These are phyloP conservation scores for Phialophora chinensis DNA, from an alignment of 2,329 filamentous ascomycete genomes.

Conservation along the genomic window DNA sequence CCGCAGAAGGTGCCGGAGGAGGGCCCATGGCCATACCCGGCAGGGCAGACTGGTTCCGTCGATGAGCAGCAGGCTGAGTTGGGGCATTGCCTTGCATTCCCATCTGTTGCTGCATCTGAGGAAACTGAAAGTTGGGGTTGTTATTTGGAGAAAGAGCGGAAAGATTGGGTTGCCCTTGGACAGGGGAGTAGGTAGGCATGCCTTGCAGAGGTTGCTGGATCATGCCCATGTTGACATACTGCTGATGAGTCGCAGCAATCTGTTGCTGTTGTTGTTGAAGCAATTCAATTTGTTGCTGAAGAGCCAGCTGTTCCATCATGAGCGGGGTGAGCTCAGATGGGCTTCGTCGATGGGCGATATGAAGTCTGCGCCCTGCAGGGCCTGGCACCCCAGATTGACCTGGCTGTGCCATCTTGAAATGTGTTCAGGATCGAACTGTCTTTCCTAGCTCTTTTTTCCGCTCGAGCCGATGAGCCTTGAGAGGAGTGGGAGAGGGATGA, in stretches of 20 bases:
- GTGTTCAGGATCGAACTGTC: conserved; percentile 17
- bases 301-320: conserved; percentile 98
- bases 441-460: conserved; percentile 22
- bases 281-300: conserved; percentile 97
- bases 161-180: conserved; percentile 73
- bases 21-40: conserved; percentile 91
- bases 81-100: conserved; percentile 76
- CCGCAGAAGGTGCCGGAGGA: conserved; percentile 88
- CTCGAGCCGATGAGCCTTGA: not conserved
- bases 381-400: conserved; percentile 64
- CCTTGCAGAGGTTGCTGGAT: conserved; percentile 81
- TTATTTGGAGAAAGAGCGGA: conserved; percentile 75
- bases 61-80: conserved; percentile 81
- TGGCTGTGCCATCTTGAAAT: conserved; percentile 68
- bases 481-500: not conserved
- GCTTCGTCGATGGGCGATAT: conserved; percentile 96
- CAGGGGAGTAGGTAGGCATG: conserved; percentile 73
- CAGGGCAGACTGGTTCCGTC: conserved; percentile 96
- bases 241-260: conserved; percentile 93
- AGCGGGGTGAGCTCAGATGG: conserved; percentile 96
- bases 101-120: conserved; percentile 69
- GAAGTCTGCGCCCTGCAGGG: conserved; percentile 84
- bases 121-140: conserved; percentile 77
- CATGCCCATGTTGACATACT: conserved; percentile 98
- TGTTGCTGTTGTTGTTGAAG: conserved; percentile 98